Evolutionary conservation across 441 rosid species (phyloP), one percentile per base, ranked within the genome.

Genomic region (Populus hybrid): DNA sequence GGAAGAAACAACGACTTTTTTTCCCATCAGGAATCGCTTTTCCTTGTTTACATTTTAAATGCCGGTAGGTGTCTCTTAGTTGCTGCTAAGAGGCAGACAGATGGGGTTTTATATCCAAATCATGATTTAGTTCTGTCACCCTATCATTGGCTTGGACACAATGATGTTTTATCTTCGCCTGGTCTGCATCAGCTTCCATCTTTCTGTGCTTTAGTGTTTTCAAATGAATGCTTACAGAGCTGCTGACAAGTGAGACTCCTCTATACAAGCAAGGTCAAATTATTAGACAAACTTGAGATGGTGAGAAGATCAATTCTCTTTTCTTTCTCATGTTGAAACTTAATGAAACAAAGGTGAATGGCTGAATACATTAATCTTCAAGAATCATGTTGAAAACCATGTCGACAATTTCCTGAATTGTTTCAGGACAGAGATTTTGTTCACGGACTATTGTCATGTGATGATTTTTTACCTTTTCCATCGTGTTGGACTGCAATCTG

Each of bases 11-110:
- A 6, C 46, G 63, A 30, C 40, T 74, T 75, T 65, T 63, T 70
- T 30, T 38, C 73, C 67, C 23, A 61, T 10, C 66, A 28, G 53
- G 68, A 36, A 46, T 69, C 23, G 34, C 53, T 79, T 70, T 72
- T 73, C 71, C 73, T 73, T 10, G 69, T 82, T 77, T 28, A 71
- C 8, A 24, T 75, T 28, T 76, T 69, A 36, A 78, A 34, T 73
- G 69, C 14, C 3, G 61, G 74, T 50, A 30, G 69, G 67, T 84
- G 91, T 80, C 89, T 75, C 85, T 85, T 77, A 23, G 72, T 57
- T 82, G 77, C 76, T 75, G 71, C 67, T 38, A 75, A 85, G 87
- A 82, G 90, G 73, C 89, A 83, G 76, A 75, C 78, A 74, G 32
- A 75, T 78, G 57, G 80, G 81, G 18, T 81, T 77, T 81, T 40